Evolutionary conservation across 164 flowering plant species (phyloP).

Genomic region (Piper betle): DNA sequence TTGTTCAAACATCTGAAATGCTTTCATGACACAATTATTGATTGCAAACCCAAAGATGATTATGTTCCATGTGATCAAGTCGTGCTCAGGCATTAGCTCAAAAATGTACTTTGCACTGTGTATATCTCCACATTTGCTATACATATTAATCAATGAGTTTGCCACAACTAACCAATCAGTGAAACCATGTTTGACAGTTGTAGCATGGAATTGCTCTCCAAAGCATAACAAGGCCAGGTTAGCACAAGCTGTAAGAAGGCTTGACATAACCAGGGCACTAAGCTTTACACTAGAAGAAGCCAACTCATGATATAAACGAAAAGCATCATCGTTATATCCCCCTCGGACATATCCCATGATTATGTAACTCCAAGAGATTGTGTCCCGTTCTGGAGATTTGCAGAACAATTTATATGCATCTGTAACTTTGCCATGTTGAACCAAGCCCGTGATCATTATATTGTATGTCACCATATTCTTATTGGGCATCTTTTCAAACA

Average conservation of each 20-base stretch:
- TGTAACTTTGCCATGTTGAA: slow-evolving; percentile 2
- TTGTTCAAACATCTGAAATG: slow-evolving; percentile 3
- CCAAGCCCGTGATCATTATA: slow-evolving; percentile 6
- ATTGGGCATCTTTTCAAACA: slow-evolving; percentile 6
- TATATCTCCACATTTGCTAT: slow-evolving; percentile 6
- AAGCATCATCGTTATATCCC: slow-evolving; percentile 3
- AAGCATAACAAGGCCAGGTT: slow-evolving; percentile 1
- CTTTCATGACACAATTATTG: background rate
- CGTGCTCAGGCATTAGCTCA: slow-evolving; percentile 1
- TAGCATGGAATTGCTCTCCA: slow-evolving; percentile 6
- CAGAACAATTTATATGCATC: slow-evolving; percentile 5
- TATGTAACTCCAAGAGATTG: slow-evolving; percentile 4
- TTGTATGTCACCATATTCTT: slow-evolving; percentile 4
- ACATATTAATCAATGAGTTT: slow-evolving; percentile 8
- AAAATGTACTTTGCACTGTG: slow-evolving; percentile 1
- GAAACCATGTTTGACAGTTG: slow-evolving; percentile 3
- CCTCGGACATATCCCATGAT: slow-evolving; percentile 1
- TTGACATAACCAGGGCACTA: background rate
- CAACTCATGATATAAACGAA: slow-evolving; percentile 2
- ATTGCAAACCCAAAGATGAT: slow-evolving; percentile 6
- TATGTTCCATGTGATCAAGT: slow-evolving; percentile 5
- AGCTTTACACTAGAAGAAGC: slow-evolving; percentile 2
- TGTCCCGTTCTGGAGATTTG: slow-evolving; percentile 1
- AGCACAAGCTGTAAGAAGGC: slow-evolving; percentile 4
- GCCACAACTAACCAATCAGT: background rate